Percentiles rank a stretch among this genome's conserved stretches.
phyloP scores from a whole-genome alignment of 129 eudicot species.

The Escallonia herrerae region DNA sequence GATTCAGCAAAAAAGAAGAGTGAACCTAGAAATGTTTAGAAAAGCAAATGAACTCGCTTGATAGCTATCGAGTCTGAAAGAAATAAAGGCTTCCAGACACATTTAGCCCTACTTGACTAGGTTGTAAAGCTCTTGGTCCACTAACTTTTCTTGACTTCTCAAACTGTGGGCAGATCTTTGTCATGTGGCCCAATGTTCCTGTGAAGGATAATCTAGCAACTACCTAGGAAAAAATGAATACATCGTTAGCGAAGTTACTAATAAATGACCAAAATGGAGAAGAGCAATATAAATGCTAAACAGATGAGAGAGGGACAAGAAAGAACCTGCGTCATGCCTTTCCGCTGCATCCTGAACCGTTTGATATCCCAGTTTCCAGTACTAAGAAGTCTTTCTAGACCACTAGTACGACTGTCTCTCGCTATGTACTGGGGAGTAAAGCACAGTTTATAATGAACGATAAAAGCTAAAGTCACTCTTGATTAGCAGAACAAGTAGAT shows the following conservation, averaged over 20 bases:
- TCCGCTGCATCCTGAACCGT: slow-evolving; percentile 73
- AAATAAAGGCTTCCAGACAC: no score
- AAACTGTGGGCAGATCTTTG: slow-evolving; percentile 80
- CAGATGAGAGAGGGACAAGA: not conserved
- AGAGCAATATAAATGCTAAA: not conserved
- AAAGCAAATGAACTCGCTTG: no score
- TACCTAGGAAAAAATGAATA: slow-evolving; percentile 34
- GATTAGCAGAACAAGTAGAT: no score
- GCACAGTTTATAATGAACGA: no score
- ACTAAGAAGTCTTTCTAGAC: slow-evolving; percentile 78
- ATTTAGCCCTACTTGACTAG: slow-evolving; percentile 66
- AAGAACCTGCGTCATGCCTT: slow-evolving; percentile 89
- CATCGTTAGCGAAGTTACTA: not conserved
- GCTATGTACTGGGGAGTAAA: slow-evolving; percentile 34
- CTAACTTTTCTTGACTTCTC: slow-evolving; percentile 97
- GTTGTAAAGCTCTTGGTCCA: slow-evolving; percentile 98
- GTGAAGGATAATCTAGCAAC: slow-evolving; percentile 85
- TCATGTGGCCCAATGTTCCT: slow-evolving; percentile 73
- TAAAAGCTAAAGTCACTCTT: not conserved
- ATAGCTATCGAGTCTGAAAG: no score
- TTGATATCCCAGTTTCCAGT: slow-evolving; percentile 85
- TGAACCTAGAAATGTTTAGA: no score
- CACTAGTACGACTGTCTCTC: slow-evolving; percentile 49
- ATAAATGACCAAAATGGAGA: not conserved
- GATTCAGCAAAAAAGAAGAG: slow-evolving; percentile 2